Evolutionary conservation across 805 yeast species (phyloP).

Genomic region (Starmerella ratchasimensis): DNA sequence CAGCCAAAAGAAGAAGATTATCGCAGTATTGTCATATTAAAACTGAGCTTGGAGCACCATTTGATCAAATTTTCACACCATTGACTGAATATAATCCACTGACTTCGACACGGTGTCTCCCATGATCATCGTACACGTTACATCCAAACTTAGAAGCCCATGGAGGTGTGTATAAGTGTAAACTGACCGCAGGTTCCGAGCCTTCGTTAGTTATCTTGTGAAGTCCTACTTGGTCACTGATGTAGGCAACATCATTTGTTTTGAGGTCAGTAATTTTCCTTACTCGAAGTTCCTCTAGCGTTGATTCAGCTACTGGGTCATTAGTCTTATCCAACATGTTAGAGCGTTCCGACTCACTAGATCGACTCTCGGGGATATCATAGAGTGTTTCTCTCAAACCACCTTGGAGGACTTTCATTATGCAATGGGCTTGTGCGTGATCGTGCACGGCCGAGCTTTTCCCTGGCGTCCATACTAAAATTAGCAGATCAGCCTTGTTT

Average conservation of each 20-base stretch:
- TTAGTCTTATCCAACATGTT: neutral
- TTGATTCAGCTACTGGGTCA: constrained; percentile 12
- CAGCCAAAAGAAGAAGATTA: no score
- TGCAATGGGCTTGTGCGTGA: constrained; percentile 65
- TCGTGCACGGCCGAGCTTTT: constrained; percentile 54
- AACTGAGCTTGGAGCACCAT: constrained; percentile 3
- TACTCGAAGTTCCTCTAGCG: constrained; percentile 19
- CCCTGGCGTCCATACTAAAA: constrained; percentile 61
- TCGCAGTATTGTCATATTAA: no score
- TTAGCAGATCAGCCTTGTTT: constrained; percentile 50
- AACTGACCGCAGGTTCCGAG: constrained; percentile 39
- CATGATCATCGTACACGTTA: constrained; percentile 33
- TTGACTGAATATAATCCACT: constrained; percentile 48
- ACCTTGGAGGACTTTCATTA: constrained; percentile 56
- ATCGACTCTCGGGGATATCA: constrained; percentile 33
- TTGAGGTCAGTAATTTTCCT: constrained; percentile 22
- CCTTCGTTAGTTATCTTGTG: constrained; percentile 47
- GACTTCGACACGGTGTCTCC: constrained; percentile 45
- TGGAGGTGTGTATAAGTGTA: constrained; percentile 67
- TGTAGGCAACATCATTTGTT: constrained; percentile 42
- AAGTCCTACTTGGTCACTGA: constrained; percentile 50
- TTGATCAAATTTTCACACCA: constrained; percentile 28
- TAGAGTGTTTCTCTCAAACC: constrained; percentile 43
- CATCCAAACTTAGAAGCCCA: constrained; percentile 45
- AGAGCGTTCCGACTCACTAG: neutral